Conservation (phyloP, 2,329 filamentous ascomycete species). For the Periconia digitata region DNA sequence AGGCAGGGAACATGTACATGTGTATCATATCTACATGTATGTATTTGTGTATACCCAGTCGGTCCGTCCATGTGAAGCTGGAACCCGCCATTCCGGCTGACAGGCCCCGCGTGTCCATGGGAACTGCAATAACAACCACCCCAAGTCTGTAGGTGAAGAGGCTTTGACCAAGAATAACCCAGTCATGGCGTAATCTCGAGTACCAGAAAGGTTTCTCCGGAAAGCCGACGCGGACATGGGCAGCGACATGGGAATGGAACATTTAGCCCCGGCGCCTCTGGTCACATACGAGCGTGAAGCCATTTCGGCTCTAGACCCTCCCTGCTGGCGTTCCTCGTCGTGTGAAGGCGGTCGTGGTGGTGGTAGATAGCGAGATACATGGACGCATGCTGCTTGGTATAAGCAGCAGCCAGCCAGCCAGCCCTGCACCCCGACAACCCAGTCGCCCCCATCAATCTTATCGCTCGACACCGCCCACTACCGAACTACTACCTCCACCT, state of each 20-base stretch:
- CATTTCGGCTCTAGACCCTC: neutral
- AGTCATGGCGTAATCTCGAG: neutral
- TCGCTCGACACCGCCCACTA: conserved; percentile 1
- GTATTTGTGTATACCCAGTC: too few relatives aligned
- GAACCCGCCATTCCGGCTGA: too few relatives aligned
- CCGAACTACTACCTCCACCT: conserved; percentile 2
- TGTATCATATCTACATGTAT: too few relatives aligned
- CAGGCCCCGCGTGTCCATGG: too few relatives aligned
- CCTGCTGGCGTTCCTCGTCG: too few relatives aligned
- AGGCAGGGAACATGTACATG: too few relatives aligned
- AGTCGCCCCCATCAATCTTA: neutral
- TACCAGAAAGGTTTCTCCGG: neutral
- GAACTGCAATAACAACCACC: too few relatives aligned
- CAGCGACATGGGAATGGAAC: neutral
- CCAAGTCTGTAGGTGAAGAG: too few relatives aligned
- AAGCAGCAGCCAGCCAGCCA: conserved; percentile 7
- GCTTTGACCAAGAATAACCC: too few relatives aligned
- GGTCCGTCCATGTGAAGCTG: too few relatives aligned
- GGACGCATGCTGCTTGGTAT: conserved; percentile 5
- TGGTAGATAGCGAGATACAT: neutral
- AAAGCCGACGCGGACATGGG: neutral
- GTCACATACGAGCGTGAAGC: too few relatives aligned
- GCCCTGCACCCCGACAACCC: conserved; percentile 1
- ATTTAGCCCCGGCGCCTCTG: neutral
- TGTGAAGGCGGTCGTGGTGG: neutral